Evolutionary conservation across 179 eudicot genomes (phyloP), one percentile per base, ranked within the genome.

Genomic region (Amaranthus tricolor): DNA sequence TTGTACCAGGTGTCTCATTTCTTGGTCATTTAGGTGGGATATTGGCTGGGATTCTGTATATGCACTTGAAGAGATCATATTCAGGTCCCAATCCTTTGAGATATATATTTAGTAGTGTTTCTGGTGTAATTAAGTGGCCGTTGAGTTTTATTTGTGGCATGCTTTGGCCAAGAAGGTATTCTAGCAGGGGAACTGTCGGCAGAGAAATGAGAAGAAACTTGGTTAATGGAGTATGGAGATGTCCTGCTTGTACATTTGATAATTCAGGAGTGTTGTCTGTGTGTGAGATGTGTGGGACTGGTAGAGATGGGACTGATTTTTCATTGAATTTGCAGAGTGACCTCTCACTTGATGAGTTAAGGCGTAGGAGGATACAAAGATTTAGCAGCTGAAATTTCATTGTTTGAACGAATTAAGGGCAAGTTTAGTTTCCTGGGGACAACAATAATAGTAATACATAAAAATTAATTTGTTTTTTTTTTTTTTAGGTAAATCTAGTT

Each of bases 21-120:
- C 86, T 94, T 3, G 98, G 98, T 68, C 98, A 94, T 72, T 93
- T 92, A 57, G 96, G 97, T 51, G 98, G 98, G 71, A 86, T 94
- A 61, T 86, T 94, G 62, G 97, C 98, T 7, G 98, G 98, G 19
- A 71, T 89, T 40, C 71, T 92, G 19, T 94, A 90, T 77, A 68
- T 94, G 48, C 79, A 76, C 19, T 72, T 89, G 66, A 87, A 82
- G 76, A 71, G 82, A 74, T 79, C 78, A n/a, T 78, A 78, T 65
- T 81, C 88, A 1, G 91, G 98, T 45, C 81, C 88, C 7, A 79
- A 79, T 72, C 96, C 96, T 6, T 51, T 89, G 72, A 71, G 76
- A 49, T 74, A 62, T 31, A 16, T 85, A 1, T 10, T 89, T 45
- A 77, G 87, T 55, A 81, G 90, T 67, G 0, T 88, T 65, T 71